Conservation (phyloP, 371 early-diverging fungal genomes). For the Conidiobolus incongruus region DNA sequence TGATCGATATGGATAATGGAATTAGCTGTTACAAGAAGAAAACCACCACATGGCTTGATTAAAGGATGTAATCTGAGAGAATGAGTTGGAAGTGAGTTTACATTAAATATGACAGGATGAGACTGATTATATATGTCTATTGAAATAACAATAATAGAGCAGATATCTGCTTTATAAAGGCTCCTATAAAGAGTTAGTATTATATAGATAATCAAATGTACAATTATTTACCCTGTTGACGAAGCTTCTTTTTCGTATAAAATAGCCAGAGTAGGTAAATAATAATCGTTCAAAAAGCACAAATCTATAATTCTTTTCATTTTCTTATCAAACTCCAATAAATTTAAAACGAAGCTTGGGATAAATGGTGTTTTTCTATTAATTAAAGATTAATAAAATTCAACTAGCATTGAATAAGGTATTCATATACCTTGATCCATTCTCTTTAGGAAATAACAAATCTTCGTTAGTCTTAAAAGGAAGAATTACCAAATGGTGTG, state of each 20-base stretch:
- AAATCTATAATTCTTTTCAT: slow-evolving; percentile 72
- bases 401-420: too few relatives aligned
- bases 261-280: slow-evolving; percentile 86
- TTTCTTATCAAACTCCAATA: slow-evolving; percentile 17
- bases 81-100: slow-evolving; percentile 64
- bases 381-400: too few relatives aligned
- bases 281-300: slow-evolving; percentile 71
- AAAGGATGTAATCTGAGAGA: slow-evolving; percentile 39
- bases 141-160: slow-evolving; percentile 61
- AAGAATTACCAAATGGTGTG: too few relatives aligned
- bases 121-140: slow-evolving; percentile 48
- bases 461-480: too few relatives aligned
- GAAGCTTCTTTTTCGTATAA: slow-evolving; percentile 60
- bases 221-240: slow-evolving; percentile 87
- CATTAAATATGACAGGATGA: slow-evolving; percentile 57
- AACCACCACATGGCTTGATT: slow-evolving; percentile 71
- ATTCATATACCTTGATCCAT: not conserved
- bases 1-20: slow-evolving; percentile 72
- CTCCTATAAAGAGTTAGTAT: not conserved
- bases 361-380: not conserved
- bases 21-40: slow-evolving; percentile 55
- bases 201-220: too few relatives aligned
- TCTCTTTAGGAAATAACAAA: not conserved
- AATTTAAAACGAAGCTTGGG: slow-evolving; percentile 61
- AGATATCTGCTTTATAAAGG: slow-evolving; percentile 26